A percentile compares a stretch with the other conserved stretches of the same genome.
Evolutionary conservation across 2,329 filamentous ascomycete species (phyloP).

Genomic region (Xylaria sp.): DNA sequence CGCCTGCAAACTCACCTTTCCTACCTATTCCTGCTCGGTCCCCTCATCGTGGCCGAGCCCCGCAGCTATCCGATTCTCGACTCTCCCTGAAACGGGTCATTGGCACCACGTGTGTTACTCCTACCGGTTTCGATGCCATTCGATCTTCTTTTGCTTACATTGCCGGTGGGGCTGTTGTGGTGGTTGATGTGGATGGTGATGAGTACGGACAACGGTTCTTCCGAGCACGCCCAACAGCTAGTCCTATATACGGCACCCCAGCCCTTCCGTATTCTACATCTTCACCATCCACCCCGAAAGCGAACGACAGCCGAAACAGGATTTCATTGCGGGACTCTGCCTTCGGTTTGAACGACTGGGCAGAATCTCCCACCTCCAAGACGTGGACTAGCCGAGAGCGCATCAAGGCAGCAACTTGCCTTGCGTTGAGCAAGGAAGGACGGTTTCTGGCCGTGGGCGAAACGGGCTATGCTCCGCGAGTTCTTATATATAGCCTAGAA

Average conservation of each 20-base stretch:
- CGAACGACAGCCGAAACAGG: conserved; percentile 72
- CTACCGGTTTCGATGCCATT: conserved; percentile 87
- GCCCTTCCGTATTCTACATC: conserved; percentile 62
- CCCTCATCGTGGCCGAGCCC: conserved; percentile 62
- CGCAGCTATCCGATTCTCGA: conserved; percentile 66
- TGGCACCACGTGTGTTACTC: conserved; percentile 86
- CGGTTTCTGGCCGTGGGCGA: conserved; percentile 92
- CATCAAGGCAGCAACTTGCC: conserved; percentile 92
- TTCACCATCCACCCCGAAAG: conserved; percentile 67
- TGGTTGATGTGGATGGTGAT: conserved; percentile 80
- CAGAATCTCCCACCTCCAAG: conserved; percentile 73
- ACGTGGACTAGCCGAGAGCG: conserved; percentile 91
- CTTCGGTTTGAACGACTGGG: conserved; percentile 61
- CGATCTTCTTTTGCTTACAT: conserved; percentile 87
- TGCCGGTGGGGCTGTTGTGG: conserved; percentile 91
- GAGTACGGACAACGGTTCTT: conserved; percentile 85
- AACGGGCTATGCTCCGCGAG: conserved; percentile 91
- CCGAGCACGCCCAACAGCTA: conserved; percentile 81
- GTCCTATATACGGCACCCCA: conserved; percentile 71
- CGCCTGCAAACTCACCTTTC: conserved; percentile 81
- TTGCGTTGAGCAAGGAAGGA: conserved; percentile 88
- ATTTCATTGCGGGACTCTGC: conserved; percentile 63
- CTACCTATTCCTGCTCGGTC: conserved; percentile 71
- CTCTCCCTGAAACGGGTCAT: conserved; percentile 86
- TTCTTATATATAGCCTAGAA: conserved; percentile 87